Conservation (phyloP, 306 rosid species). For the Gillenia trifoliata region DNA sequence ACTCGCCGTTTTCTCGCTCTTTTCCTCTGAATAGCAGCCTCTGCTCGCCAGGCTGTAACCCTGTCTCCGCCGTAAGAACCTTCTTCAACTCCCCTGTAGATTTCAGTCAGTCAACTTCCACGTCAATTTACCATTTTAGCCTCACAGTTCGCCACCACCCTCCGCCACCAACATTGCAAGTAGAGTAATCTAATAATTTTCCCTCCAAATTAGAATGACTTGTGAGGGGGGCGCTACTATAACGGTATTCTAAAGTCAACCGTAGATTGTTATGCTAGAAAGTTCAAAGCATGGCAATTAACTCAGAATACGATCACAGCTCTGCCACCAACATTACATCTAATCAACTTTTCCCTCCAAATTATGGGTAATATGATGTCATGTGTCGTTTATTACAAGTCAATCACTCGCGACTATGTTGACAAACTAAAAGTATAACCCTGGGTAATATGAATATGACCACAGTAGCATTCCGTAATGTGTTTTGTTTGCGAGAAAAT, state of each 20-base stretch:
- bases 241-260: no score
- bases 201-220: background rate
- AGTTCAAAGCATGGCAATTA: background rate
- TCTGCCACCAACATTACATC: background rate
- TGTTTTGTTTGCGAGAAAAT: slow-evolving; percentile 10
- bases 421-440: background rate
- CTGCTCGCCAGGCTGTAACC: slow-evolving; percentile 55
- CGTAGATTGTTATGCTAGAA: no score
- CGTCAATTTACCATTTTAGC: background rate
- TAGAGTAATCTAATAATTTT: background rate
- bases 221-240: no score
- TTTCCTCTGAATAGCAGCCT: slow-evolving; percentile 52
- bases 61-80: slow-evolving; percentile 49
- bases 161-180: background rate
- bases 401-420: background rate
- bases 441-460: background rate
- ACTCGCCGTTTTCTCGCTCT: slow-evolving; percentile 63
- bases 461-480: background rate
- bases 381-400: background rate
- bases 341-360: background rate
- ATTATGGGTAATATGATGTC: no score
- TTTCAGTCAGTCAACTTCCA: background rate
- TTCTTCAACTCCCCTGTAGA: slow-evolving; percentile 79
- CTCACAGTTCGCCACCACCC: background rate
- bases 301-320: background rate